phyloP scores from a whole-genome alignment of 140 eudicot species.

The Ambrosia hybrid region DNA sequence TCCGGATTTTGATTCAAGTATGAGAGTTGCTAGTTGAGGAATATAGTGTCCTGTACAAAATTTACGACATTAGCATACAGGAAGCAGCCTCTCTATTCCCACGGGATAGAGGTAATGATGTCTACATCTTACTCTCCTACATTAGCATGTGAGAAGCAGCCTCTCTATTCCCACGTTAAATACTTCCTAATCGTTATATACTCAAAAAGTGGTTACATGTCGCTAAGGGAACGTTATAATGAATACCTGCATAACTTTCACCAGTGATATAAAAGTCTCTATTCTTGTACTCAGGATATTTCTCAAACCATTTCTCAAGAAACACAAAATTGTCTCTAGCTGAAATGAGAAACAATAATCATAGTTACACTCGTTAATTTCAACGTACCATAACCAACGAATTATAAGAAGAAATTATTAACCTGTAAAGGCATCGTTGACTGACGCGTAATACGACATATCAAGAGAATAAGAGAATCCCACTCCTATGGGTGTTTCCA shows the following conservation, averaged over 20 bases:
- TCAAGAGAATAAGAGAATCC: conserved; percentile 73
- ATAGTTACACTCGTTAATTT: not conserved
- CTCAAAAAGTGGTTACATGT: not conserved
- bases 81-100: too few relatives aligned
- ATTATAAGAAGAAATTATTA: conserved; percentile 12
- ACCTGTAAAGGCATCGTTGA: conserved; percentile 68
- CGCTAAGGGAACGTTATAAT: too few relatives aligned
- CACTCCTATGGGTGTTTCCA: conserved; percentile 95
- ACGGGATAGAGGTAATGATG: too few relatives aligned
- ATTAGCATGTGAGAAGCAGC: too few relatives aligned
- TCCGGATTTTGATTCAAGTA: conserved; percentile 56
- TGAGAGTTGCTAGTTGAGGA: conserved; percentile 75
- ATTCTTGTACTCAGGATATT: conserved; percentile 65
- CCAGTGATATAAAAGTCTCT: conserved; percentile 68
- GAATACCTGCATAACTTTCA: conserved; percentile 76
- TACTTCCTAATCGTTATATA: too few relatives aligned
- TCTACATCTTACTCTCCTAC: too few relatives aligned
- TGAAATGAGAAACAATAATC: conserved; percentile 27
- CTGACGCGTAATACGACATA: conserved; percentile 47
- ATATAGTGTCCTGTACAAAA: conserved; percentile 73
- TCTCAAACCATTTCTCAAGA: conserved; percentile 66
- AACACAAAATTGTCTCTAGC: conserved; percentile 69
- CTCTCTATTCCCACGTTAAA: too few relatives aligned
- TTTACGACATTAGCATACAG: not conserved
- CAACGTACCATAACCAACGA: not conserved